Percentiles rank a stretch among this genome's conserved stretches.
phyloP scores from a whole-genome alignment of 2,329 filamentous ascomycete species.

The Diatrype stigma region DNA sequence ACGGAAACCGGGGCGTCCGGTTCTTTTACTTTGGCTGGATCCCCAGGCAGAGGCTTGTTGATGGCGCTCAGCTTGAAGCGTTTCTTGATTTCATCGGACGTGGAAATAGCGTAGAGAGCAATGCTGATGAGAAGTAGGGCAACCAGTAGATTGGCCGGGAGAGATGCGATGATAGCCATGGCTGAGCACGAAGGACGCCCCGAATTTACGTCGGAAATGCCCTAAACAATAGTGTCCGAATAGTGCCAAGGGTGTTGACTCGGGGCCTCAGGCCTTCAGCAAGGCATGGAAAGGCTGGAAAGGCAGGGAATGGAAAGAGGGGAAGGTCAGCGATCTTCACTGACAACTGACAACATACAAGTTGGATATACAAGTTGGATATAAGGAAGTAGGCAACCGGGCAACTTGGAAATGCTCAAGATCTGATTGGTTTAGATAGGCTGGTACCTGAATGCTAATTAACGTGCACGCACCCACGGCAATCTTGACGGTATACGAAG shows the following conservation, averaged over 20 bases:
- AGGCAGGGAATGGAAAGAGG: background rate
- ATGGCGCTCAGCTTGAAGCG: background rate
- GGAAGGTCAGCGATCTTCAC: background rate
- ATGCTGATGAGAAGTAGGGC: background rate
- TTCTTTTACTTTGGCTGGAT: background rate
- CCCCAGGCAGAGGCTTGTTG: background rate
- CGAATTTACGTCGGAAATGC: background rate
- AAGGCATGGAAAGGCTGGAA: background rate
- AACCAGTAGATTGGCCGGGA: background rate
- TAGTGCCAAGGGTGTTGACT: background rate
- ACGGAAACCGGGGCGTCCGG: conserved; percentile 31
- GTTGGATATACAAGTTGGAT: no score
- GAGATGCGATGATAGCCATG: background rate
- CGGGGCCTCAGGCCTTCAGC: background rate
- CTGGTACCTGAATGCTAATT: no score
- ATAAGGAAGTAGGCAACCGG: background rate
- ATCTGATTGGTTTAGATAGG: background rate
- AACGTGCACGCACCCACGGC: background rate
- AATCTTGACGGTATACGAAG: background rate
- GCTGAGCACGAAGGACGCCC: background rate
- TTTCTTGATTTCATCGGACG: background rate
- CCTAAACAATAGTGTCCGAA: background rate
- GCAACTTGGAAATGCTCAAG: background rate
- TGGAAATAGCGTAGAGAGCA: background rate
- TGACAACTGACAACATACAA: background rate